Evolutionary conservation across 139 green algal genomes (phyloP).

Genomic region (Picochlorum sp.): DNA sequence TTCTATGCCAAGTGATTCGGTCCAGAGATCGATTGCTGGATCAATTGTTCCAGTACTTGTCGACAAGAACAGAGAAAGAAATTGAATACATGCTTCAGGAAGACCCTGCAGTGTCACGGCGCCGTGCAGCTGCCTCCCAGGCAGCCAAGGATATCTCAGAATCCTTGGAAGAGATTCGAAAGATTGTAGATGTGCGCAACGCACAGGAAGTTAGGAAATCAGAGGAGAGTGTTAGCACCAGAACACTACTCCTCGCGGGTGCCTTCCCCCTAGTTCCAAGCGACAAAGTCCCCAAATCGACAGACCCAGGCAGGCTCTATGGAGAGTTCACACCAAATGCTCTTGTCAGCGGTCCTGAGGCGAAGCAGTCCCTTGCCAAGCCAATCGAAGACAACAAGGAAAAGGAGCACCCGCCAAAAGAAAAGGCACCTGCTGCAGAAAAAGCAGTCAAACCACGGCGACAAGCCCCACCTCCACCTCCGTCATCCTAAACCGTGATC

Average conservation of each 20-base stretch:
- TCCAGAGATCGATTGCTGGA: conserved; percentile 54
- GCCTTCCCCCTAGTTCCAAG: conserved; percentile 28
- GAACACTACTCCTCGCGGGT: conserved; percentile 29
- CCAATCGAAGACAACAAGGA: background rate
- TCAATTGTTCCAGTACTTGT: conserved; percentile 49
- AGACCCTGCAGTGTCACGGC: conserved; percentile 35
- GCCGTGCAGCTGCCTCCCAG: conserved; percentile 24
- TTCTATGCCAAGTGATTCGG: conserved; percentile 53
- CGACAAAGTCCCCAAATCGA: conserved; percentile 17
- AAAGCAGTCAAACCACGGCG: background rate
- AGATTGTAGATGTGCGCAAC: conserved; percentile 8
- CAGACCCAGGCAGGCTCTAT: conserved; percentile 18
- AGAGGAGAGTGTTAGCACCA: conserved; percentile 8
- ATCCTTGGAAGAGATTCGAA: conserved; percentile 22
- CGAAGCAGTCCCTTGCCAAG: background rate
- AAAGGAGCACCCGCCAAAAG: background rate
- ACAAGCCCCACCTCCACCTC: conserved; percentile 7
- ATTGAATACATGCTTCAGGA: conserved; percentile 51
- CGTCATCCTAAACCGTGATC: background rate
- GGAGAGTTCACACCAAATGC: conserved; percentile 23
- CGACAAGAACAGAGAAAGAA: conserved; percentile 26
- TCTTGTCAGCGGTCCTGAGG: background rate
- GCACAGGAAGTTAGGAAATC: background rate
- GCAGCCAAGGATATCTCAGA: conserved; percentile 28
- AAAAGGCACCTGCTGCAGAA: background rate